Evolutionary conservation across 2,329 filamentous ascomycete species (phyloP).

Genomic region (Penicillium sp.): DNA sequence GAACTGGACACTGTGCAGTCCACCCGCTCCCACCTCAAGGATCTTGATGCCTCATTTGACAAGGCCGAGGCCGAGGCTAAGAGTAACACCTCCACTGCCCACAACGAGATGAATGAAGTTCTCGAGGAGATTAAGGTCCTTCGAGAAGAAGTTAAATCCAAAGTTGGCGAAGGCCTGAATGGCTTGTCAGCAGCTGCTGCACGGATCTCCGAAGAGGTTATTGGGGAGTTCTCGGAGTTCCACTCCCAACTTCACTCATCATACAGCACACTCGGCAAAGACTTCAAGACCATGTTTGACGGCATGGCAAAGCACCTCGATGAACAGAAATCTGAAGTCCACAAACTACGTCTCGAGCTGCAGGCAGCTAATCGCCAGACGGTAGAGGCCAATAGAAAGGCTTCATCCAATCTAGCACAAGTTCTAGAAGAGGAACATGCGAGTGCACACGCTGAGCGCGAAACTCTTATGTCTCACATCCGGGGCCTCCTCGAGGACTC

Average conservation of each 20-base stretch:
- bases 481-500: conserved; percentile 71
- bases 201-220: conserved; percentile 83
- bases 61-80: conserved; percentile 66
- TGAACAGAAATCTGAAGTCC: conserved; percentile 72
- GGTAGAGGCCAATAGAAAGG: conserved; percentile 64
- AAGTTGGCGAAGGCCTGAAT: conserved; percentile 79
- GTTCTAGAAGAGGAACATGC: conserved; percentile 73
- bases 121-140: conserved; percentile 90
- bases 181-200: conserved; percentile 80
- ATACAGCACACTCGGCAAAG: conserved; percentile 76
- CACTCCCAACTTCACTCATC: conserved; percentile 79
- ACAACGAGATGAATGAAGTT: conserved; percentile 84
- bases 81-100: conserved; percentile 51
- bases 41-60: conserved; percentile 66
- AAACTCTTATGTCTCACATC: conserved; percentile 72
- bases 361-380: conserved; percentile 66
- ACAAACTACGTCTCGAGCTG: conserved; percentile 69
- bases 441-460: conserved; percentile 69
- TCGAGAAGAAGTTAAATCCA: conserved; percentile 80
- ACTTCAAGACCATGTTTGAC: conserved; percentile 84
- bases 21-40: conserved; percentile 67
- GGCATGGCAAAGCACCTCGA: conserved; percentile 71
- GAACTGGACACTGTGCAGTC: conserved; percentile 70
- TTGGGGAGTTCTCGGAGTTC: conserved; percentile 80
- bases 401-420: conserved; percentile 65